Evolutionary conservation across 2,329 filamentous ascomycete species (phyloP), one percentile per base, ranked within the genome.

Genomic region (Hypoxylon sp.): DNA sequence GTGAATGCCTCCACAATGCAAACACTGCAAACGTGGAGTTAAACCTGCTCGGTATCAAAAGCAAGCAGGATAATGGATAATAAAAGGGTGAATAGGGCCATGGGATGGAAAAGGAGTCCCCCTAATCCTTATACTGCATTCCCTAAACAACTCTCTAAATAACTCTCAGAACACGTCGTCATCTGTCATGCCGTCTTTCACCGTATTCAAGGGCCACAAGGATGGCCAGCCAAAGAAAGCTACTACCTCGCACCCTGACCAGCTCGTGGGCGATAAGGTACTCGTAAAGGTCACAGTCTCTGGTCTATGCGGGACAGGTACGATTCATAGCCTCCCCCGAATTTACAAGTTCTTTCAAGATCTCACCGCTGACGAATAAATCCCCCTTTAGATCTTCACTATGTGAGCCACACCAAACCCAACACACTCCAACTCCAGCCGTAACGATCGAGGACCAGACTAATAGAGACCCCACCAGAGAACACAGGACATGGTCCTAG

Each of bases 251-350:
- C 81, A 78, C 59, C 77, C 77, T 26, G 73, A 75, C 53, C 79
- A 82, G 15, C 74, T 86, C 46, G 72, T 70, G 2, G 75, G 78
- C 56, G 82, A 87, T 74, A 79, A 89, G 62, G 87, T 91, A 51
- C 81, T 88, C 30, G 75, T 91, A 72, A 83, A 82, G 58, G 79
- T 91, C 65, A 90, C 87, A 15, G 86, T 87, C 63, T 89, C 87
- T 2, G 89, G 89, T 34, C 79, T 91, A 52, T 91, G 89, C 74
- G 87, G 85, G 47, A 91, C 89, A 58, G 70, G 68, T 71, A 17
- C 50, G 51, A 41, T 22, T 8, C 8, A 20, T n/a, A n/a, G 17
- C 19, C 6, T 2, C 24, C 6, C 6, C 15, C 15, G 6, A 43
- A 7, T 2, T 2, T 30, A 20, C 19, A 34, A 4, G 15, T 34